phyloP scores from a whole-genome alignment of 2,329 filamentous ascomycete species.

The Rhytidhysteron rufulum region DNA sequence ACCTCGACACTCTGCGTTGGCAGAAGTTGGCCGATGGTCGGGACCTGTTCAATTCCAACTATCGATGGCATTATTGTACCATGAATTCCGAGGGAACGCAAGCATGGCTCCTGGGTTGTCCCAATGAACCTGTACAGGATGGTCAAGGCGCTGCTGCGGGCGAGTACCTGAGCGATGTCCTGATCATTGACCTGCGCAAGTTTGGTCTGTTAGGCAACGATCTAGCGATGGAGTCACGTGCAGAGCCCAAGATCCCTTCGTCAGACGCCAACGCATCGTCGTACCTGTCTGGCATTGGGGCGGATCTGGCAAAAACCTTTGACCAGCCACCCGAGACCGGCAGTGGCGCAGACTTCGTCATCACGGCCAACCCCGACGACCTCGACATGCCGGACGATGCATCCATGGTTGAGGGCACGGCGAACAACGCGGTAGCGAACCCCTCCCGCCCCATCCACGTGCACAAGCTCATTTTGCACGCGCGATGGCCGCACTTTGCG shows the following conservation, averaged over 20 bases:
- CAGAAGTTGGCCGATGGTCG: conserved; percentile 91
- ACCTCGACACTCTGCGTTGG: conserved; percentile 84
- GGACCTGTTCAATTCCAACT: conserved; percentile 88
- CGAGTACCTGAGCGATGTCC: conserved; percentile 90
- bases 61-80: conserved; percentile 97
- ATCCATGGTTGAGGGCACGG: conserved; percentile 37
- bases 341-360: conserved; percentile 83
- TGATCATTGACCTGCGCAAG: conserved; percentile 86
- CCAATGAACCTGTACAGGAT: conserved; percentile 64
- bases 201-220: conserved; percentile 88
- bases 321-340: conserved; percentile 79
- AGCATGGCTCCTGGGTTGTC: conserved; percentile 93
- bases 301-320: conserved; percentile 82
- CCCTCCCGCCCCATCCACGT: conserved; percentile 84
- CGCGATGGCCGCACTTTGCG: conserved; percentile 94
- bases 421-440: conserved; percentile 28
- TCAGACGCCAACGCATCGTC: conserved; percentile 53
- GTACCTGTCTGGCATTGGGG: conserved; percentile 64
- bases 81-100: conserved; percentile 94
- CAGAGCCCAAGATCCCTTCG: conserved; percentile 37
- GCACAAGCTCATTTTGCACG: conserved; percentile 88
- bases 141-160: conserved; percentile 70
- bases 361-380: conserved; percentile 82
- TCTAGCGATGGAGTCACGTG: conserved; percentile 45
- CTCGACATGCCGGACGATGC: conserved; percentile 64